phyloP scores from a whole-genome alignment of 176 grass and related monocot genomes.

The Eleusine coracana region DNA sequence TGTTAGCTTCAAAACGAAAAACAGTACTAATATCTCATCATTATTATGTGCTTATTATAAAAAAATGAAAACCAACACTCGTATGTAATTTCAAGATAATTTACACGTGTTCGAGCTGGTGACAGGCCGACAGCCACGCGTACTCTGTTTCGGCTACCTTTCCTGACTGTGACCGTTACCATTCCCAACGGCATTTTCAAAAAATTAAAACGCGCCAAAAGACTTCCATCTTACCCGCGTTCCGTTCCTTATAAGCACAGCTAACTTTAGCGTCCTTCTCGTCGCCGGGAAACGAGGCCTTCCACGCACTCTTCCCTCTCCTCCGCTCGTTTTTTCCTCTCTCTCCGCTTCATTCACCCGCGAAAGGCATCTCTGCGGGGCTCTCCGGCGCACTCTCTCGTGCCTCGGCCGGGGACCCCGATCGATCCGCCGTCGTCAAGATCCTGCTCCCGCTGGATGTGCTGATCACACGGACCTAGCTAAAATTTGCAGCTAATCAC shows the following conservation, averaged over 20 bases:
- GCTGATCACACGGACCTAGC: neutral
- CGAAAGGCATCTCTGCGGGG: constrained; percentile 39
- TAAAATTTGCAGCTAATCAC: neutral
- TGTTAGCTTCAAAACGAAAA: too few relatives aligned
- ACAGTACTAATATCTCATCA: too few relatives aligned
- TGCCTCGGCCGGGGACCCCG: constrained; percentile 58
- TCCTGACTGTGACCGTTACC: constrained; percentile 26
- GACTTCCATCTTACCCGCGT: constrained; percentile 5
- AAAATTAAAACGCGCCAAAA: constrained; percentile 46
- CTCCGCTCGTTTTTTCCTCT: constrained; percentile 34
- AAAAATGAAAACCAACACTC: neutral
- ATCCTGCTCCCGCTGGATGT: neutral
- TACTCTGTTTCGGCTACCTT: constrained; percentile 42
- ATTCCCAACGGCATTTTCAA: constrained; percentile 40
- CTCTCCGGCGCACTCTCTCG: constrained; percentile 64
- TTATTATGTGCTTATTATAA: neutral
- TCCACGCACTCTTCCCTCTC: constrained; percentile 34
- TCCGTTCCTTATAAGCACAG: constrained; percentile 30
- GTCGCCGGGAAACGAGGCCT: constrained; percentile 34
- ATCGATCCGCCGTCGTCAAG: neutral
- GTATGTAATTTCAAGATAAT: neutral
- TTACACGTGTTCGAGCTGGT: neutral
- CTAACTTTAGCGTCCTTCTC: constrained; percentile 25
- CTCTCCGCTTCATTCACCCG: constrained; percentile 20
- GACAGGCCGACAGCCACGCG: constrained; percentile 27